Evolutionary conservation across 2,329 filamentous ascomycete genomes (phyloP), one percentile per base, ranked within the genome.

Genomic region (Colletotrichum brevisporum): DNA sequence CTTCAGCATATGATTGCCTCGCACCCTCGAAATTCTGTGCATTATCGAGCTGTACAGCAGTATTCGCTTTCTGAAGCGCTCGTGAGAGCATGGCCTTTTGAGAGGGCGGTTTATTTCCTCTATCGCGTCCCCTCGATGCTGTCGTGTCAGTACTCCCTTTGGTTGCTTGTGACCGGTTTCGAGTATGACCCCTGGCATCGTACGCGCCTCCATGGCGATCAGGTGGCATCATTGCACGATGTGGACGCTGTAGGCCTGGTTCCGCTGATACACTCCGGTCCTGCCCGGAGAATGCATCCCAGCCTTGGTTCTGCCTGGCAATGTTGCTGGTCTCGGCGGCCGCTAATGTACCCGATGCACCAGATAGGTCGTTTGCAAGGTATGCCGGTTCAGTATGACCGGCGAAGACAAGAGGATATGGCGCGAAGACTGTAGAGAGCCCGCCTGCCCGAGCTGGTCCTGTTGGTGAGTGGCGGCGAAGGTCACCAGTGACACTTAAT

Each of bases 21-120:
- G 96, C 96, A 48, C 94, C 94, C 78, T 95, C 93, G 71, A 96
- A 95, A 76, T 98, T 97, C 76, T 96, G 93, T 15, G 94, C 94
- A 87, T 98, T 98, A 81, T 99, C 96, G 48, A 99, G 88, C 73
- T 98, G 88, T 27, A 99, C 96, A 24, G 96, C 96, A 13, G 94
- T 95, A 77, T 99, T 98, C 57, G 96, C 96, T 82, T 98, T 97
- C 78, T 97, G 92, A 63, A 99, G 84, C 0, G 96, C 96, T 74
- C 93, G 93, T n/a, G 95, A 97, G 43, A 99, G 87, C 95, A 98
- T 98, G 12, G 91, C 93, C 83, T 98, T 98, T 78, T 98, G 92
- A 1, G 92, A 94, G 15, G 89, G 89, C n/a, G 82, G 82, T 71
- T 85, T 85, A 56, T 62, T 71, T 1, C 70, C 58, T 43, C 82